phyloP scores from a whole-genome alignment of 2,329 filamentous ascomycete species.

The Cladosporium sp. region DNA sequence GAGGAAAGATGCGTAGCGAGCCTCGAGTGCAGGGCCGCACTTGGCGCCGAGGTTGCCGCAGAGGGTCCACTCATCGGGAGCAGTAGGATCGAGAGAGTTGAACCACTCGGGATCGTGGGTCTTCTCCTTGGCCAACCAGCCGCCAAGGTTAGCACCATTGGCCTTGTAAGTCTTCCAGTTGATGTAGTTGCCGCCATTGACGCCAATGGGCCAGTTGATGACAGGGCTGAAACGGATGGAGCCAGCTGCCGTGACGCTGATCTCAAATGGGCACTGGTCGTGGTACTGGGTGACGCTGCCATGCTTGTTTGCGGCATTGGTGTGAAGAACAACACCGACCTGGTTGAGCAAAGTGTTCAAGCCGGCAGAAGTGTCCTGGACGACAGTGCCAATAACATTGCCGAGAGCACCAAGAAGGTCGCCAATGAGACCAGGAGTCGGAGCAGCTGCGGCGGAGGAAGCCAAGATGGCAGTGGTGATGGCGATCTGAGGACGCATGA shows the following conservation, averaged over 20 bases:
- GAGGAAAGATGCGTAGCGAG: conserved; percentile 17
- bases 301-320: conserved; percentile 3
- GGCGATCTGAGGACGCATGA: conserved; percentile 3
- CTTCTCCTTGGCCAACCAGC: conserved; percentile 33
- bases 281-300: background rate
- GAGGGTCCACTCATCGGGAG: conserved; percentile 34
- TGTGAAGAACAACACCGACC: background rate
- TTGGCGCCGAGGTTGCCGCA: conserved; percentile 28
- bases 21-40: conserved; percentile 18
- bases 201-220: conserved; percentile 8
- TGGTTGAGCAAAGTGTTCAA: conserved; percentile 5
- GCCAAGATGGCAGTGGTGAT: conserved; percentile 2
- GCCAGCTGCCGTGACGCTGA: background rate
- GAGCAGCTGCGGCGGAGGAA: conserved; percentile 1
- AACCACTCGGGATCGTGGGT: conserved; percentile 29
- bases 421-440: background rate
- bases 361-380: background rate
- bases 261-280: background rate
- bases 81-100: conserved; percentile 19
- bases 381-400: background rate
- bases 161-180: conserved; percentile 22
- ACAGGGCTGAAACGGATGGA: background rate
- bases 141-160: conserved; percentile 28
- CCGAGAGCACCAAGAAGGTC: background rate
- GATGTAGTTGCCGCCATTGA: conserved; percentile 15